phyloP scores from a whole-genome alignment of 345 rosid genomes.

The Draba incana region DNA sequence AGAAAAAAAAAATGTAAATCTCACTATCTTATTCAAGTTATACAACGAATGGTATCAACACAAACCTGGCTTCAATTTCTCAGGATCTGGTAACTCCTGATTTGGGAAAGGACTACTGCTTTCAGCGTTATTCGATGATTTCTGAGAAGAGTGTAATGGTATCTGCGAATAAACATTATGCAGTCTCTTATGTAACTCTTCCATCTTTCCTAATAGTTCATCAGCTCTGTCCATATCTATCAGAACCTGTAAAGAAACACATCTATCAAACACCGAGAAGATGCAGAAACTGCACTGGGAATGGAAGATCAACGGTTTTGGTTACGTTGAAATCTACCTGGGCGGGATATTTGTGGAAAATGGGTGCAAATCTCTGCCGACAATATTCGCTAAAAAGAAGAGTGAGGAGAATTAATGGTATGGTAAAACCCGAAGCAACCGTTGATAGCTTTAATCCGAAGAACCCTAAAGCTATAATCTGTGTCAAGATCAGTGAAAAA shows the following conservation, averaged over 20 bases:
- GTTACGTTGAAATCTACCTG: conserved; percentile 51
- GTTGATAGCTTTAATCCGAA: conserved; percentile 75
- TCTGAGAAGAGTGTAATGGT: conserved; percentile 44
- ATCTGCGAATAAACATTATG: conserved; percentile 67
- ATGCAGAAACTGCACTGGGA: neutral
- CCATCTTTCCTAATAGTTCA: conserved; percentile 58
- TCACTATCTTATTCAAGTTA: neutral
- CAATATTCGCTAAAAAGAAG: conserved; percentile 86
- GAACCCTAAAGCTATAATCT: conserved; percentile 81
- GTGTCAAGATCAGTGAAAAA: conserved; percentile 78
- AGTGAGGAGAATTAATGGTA: conserved; percentile 70
- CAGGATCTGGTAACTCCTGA: conserved; percentile 40
- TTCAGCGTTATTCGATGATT: conserved; percentile 28
- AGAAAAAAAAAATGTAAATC: neutral
- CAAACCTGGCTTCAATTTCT: conserved; percentile 42
- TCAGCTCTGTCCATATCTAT: conserved; percentile 86
- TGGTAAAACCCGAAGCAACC: conserved; percentile 69
- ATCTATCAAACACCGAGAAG: conserved; percentile 33
- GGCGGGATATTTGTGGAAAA: conserved; percentile 62
- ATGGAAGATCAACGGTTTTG: neutral
- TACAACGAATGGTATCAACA: neutral
- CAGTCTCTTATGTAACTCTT: conserved; percentile 55
- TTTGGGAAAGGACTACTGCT: conserved; percentile 27
- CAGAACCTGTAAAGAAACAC: conserved; percentile 54
- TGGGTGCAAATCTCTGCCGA: conserved; percentile 68